A percentile compares a stretch with the other conserved stretches of the same genome.
Evolutionary conservation across 768 basidiomycete genomes (phyloP).

Genomic region (Trametes sanguinea): DNA sequence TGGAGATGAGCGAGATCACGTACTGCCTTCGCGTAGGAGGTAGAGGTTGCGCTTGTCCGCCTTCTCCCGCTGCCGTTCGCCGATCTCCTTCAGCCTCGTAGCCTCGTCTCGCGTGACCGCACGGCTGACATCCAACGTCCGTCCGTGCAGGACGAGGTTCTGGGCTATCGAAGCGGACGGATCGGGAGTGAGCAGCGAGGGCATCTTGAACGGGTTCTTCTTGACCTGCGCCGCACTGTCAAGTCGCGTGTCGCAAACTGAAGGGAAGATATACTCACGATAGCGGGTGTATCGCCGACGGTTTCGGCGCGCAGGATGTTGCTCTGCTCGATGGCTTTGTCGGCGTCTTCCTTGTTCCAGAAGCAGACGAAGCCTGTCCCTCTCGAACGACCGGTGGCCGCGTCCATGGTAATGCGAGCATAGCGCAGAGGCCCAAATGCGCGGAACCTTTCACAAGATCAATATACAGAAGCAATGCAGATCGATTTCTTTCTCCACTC

Average conservation of each 20-base stretch:
- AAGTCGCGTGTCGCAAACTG: too few species aligned
- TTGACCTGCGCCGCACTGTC: slow-evolving; percentile 42
- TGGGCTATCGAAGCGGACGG: slow-evolving; percentile 84
- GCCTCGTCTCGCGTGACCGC: slow-evolving; percentile 93
- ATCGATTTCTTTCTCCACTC: too few species aligned
- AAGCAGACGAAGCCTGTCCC: slow-evolving; percentile 98
- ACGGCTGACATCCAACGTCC: slow-evolving; percentile 86
- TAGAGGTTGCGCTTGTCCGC: slow-evolving; percentile 96
- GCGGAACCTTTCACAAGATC: too few species aligned
- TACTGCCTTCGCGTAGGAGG: slow-evolving; percentile 93
- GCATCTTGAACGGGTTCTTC: slow-evolving; percentile 85
- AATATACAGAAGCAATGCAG: too few species aligned
- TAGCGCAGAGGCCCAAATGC: slow-evolving; percentile 92
- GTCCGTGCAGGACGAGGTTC: slow-evolving; percentile 85
- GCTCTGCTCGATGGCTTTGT: slow-evolving; percentile 81
- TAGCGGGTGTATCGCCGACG: slow-evolving; percentile 42
- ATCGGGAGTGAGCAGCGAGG: slow-evolving; percentile 91
- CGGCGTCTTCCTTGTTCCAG: slow-evolving; percentile 91
- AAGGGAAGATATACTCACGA: slow-evolving; percentile 15
- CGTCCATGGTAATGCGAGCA: slow-evolving; percentile 87
- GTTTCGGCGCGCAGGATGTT: slow-evolving; percentile 69
- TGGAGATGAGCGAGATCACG: slow-evolving; percentile 28
- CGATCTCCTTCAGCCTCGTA: slow-evolving; percentile 82
- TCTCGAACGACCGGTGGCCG: slow-evolving; percentile 78
- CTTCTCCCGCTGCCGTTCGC: slow-evolving; percentile 82